Conservation (phyloP, 169 alveolate species). For the Blepharisma undulans region DNA sequence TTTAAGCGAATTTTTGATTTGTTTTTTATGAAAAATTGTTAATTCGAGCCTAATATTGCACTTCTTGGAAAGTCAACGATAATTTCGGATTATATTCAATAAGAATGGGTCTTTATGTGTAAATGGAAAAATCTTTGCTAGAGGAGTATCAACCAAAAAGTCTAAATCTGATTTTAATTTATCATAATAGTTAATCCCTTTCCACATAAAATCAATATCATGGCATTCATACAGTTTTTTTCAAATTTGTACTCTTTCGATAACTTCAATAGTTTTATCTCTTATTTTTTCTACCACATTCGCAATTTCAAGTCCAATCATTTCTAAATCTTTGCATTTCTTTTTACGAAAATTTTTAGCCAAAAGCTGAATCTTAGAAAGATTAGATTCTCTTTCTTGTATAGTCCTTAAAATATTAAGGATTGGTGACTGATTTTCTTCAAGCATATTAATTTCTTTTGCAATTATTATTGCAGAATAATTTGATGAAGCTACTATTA, state of each 20-base stretch:
- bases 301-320: neutral
- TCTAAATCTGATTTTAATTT: neutral
- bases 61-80: neutral
- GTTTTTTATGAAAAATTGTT: neutral
- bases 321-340: neutral
- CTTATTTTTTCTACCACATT: neutral
- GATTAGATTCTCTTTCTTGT: neutral
- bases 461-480: neutral
- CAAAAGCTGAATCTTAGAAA: neutral
- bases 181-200: neutral
- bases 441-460: neutral
- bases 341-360: neutral
- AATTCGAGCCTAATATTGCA: neutral
- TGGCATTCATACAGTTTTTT: neutral
- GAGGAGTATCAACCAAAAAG: neutral
- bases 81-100: neutral
- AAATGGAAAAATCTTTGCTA: neutral
- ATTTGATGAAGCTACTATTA: neutral
- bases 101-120: neutral
- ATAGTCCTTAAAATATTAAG: neutral
- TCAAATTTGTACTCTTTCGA: neutral
- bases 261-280: neutral
- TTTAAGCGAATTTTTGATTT: neutral
- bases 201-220: neutral
- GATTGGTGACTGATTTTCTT: neutral